phyloP scores from a whole-genome alignment of 2,329 filamentous ascomycete genomes.

The Ceratocystis destructans region DNA sequence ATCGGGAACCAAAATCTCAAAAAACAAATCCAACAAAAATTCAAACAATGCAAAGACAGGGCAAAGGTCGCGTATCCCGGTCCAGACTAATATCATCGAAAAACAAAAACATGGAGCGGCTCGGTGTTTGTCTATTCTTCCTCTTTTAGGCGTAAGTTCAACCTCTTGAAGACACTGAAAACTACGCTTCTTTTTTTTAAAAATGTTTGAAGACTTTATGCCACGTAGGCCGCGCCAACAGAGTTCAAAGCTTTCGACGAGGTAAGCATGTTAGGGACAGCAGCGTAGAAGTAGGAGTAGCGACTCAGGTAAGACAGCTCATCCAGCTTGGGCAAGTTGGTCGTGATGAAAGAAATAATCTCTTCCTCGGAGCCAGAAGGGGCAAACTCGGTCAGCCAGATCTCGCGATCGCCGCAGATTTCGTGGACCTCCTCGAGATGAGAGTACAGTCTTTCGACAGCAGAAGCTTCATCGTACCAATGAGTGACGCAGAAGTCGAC shows the following conservation, averaged over 20 bases:
- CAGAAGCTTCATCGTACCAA: conserved; percentile 44
- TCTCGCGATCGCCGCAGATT: conserved; percentile 34
- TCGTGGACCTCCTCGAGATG: conserved; percentile 38
- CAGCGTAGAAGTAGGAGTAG: conserved; percentile 43
- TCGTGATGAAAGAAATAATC: conserved; percentile 35
- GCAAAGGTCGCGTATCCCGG: background rate
- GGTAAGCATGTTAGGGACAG: conserved; percentile 31
- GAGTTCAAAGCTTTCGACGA: conserved; percentile 30
- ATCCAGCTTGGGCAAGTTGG: conserved; percentile 37
- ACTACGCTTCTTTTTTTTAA: background rate
- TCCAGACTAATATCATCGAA: background rate
- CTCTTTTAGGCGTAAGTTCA: background rate
- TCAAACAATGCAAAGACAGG: background rate
- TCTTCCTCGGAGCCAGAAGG: conserved; percentile 33
- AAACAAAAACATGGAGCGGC: background rate
- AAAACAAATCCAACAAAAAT: conserved; percentile 16
- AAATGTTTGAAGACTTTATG: conserved; percentile 2
- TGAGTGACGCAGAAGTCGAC: conserved; percentile 50
- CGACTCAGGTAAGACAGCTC: conserved; percentile 37
- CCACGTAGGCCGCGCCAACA: conserved; percentile 38
- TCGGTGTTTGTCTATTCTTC: background rate
- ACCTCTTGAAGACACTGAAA: background rate
- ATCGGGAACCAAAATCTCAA: conserved; percentile 9
- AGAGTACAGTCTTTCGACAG: conserved; percentile 37
- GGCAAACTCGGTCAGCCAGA: conserved; percentile 55